phyloP scores from a whole-genome alignment of 768 basidiomycete genomes.

The Tulasnella sp. region DNA sequence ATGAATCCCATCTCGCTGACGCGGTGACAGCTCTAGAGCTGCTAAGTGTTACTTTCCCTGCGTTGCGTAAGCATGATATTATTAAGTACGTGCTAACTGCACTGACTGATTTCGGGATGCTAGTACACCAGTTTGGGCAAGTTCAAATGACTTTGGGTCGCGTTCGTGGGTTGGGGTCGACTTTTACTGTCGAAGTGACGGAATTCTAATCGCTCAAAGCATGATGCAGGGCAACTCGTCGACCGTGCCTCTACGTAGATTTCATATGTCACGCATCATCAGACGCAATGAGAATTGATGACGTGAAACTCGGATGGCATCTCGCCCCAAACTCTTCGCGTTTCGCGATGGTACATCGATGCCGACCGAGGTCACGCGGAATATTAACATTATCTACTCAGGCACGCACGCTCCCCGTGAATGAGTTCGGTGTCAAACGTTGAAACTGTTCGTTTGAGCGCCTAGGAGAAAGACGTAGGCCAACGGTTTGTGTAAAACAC shows the following conservation, averaged over 20 bases:
- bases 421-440: too few relatives aligned
- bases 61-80: not conserved
- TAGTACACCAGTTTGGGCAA: conserved; percentile 6
- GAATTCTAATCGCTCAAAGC: not conserved
- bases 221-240: not conserved
- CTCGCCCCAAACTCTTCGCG: too few relatives aligned
- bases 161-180: not conserved
- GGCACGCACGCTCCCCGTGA: too few relatives aligned
- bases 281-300: too few relatives aligned
- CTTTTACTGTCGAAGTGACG: not conserved
- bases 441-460: too few relatives aligned
- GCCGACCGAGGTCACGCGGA: too few relatives aligned
- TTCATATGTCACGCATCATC: not conserved
- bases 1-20: conserved; percentile 4
- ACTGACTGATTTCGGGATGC: not conserved
- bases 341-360: too few relatives aligned
- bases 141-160: not conserved
- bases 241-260: not conserved
- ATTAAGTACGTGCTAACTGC: not conserved
- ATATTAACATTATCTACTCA: too few relatives aligned
- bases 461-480: too few relatives aligned
- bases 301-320: too few relatives aligned
- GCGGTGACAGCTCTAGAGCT: not conserved
- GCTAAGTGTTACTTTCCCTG: conserved; percentile 3
- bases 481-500: too few relatives aligned